phyloP scores from a whole-genome alignment of 257 asterid genomes.

The Solanum acaule region DNA sequence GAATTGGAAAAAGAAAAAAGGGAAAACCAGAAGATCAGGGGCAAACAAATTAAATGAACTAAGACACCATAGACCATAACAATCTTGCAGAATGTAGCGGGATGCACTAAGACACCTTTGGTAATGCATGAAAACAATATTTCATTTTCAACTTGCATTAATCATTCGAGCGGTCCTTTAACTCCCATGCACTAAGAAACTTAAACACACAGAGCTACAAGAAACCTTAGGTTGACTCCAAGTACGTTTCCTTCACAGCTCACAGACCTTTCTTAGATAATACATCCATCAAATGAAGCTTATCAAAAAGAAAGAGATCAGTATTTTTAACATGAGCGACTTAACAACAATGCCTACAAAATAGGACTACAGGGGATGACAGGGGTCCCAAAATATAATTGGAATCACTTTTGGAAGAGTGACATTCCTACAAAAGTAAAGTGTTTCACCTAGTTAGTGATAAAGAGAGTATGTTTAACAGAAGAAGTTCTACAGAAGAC shows the following conservation, averaged over 20 bases:
- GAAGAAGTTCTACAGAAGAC: background rate
- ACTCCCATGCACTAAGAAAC: background rate
- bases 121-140: background rate
- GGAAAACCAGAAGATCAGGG: background rate
- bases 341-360: background rate
- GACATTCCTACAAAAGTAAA: background rate
- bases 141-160: background rate
- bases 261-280: background rate
- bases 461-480: background rate
- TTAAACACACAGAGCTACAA: background rate
- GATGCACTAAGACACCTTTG: background rate
- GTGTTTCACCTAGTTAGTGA: background rate
- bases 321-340: background rate
- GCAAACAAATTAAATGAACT: background rate
- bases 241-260: background rate
- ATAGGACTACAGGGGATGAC: background rate
- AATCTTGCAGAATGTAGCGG: background rate
- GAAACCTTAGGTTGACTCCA: background rate
- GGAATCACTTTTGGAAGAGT: background rate
- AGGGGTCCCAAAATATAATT: background rate
- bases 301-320: background rate
- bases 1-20: background rate
- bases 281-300: background rate
- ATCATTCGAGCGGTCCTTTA: background rate
- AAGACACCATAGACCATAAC: background rate